Base-by-base conservation (phyloP, 176 grass and related monocot species). In the Oryza coarctata region DNA sequence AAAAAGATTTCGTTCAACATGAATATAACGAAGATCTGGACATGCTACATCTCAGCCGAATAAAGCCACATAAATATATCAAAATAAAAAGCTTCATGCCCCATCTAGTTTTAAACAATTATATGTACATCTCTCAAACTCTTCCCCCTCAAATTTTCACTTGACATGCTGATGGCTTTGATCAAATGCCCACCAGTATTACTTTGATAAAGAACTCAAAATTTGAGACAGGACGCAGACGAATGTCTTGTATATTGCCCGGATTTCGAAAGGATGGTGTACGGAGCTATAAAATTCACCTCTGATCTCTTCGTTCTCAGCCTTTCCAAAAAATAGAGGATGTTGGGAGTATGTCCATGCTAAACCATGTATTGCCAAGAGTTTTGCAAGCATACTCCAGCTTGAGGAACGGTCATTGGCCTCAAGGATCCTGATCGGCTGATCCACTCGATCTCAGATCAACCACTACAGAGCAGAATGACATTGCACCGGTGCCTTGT, bases 61-160 rank as follows among this genome's bases (percentile, higher is more conserved):
- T 45, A 0, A 49, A 15, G 18, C 45, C 45, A 55, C 50, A 55
- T 22, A 55, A 55, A 12, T 34, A 34, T 44, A 6, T 69, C 8
- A 30, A 30, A 69, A 8, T 34, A 9, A 6, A 35, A 35, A 12
- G 3, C 29, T 32, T 62, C 1, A 31, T 22, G 2, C n/a, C 29
- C 6, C 29, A 49, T 9, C 11, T 12, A 32, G 31, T 23, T 63
- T 71, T 38, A 12, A 5, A 63, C 14, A 35, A 13, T 58, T 23
- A 84, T 85, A 63, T 71, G 43, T 67, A 75, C 27, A 75, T 68
- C 34, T 13, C 65, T 32, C 26, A 77, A 77, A 61, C 23, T 77
- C 25, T 70, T 1, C 17, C 28, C 22, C 25, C 1, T 71, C 17
- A 43, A 9, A 13, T 61, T 20, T 60, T 34, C 28, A 43, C 44